Evolutionary conservation across 2,329 filamentous ascomycete species (phyloP).

Genomic region (Aspergillus nomiae): DNA sequence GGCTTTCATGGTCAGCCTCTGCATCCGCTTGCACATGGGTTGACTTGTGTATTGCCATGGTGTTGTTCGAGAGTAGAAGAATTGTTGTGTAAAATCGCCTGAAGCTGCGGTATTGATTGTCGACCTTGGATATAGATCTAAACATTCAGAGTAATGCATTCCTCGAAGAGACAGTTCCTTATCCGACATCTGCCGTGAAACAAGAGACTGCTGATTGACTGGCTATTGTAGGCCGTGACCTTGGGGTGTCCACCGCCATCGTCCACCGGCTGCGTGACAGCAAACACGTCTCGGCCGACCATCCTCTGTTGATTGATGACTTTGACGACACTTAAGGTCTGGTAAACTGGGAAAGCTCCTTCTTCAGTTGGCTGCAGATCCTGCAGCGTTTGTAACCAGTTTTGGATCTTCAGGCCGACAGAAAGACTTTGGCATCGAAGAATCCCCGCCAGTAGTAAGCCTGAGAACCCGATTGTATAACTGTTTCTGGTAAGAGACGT

Average conservation of each 20-base stretch:
- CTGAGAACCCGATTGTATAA: constrained; percentile 30
- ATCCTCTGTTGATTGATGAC: constrained; percentile 22
- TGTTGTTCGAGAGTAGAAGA: too few relatives aligned
- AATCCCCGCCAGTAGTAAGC: constrained; percentile 23
- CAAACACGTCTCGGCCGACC: constrained; percentile 20
- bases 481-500: constrained; percentile 20
- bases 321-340: constrained; percentile 21
- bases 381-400: constrained; percentile 20
- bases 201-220: constrained; percentile 21
- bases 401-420: constrained; percentile 19
- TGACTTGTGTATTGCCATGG: too few relatives aligned
- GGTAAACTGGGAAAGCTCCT: constrained; percentile 27
- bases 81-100: too few relatives aligned
- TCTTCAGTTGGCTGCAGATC: constrained; percentile 26
- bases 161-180: background rate
- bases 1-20: too few relatives aligned
- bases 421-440: constrained; percentile 21
- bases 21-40: too few relatives aligned
- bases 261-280: constrained; percentile 21
- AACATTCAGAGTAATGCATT: background rate
- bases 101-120: too few relatives aligned
- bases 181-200: constrained; percentile 21
- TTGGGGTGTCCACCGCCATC: constrained; percentile 26
- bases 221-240: constrained; percentile 27
- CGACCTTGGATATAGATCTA: background rate